Percentiles rank a stretch among this genome's conserved stretches.
Evolutionary conservation across 2,329 filamentous ascomycete species (phyloP).

Genomic region (Stylonectria norvegica): DNA sequence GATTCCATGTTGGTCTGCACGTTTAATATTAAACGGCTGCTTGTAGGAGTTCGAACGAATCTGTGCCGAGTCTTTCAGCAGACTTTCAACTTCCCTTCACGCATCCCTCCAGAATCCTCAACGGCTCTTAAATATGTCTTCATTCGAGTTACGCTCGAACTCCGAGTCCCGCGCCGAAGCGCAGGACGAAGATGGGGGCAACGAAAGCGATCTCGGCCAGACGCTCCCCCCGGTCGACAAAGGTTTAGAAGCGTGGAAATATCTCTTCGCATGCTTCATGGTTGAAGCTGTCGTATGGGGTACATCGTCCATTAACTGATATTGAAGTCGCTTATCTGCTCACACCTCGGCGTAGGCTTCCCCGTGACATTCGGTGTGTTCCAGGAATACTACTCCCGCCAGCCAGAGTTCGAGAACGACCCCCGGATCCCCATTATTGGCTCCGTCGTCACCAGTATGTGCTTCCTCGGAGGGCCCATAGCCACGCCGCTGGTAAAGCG

Average conservation of each 20-base stretch:
- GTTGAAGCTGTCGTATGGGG: constrained; percentile 26
- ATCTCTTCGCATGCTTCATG: constrained; percentile 19
- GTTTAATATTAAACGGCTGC: no score
- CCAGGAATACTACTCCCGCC: constrained; percentile 15
- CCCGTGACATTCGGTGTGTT: constrained; percentile 17
- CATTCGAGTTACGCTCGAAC: background rate
- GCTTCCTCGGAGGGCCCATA: constrained; percentile 14
- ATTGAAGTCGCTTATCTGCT: background rate
- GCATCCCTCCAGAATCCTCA: no score
- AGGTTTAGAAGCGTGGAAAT: constrained; percentile 20
- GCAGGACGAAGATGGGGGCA: constrained; percentile 8
- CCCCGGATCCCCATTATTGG: constrained; percentile 13
- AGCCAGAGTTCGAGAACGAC: constrained; percentile 11
- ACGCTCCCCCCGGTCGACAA: constrained; percentile 18
- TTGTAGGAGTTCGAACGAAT: no score
- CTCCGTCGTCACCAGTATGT: constrained; percentile 14
- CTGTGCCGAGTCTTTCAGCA: no score
- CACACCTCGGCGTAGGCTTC: constrained; percentile 7
- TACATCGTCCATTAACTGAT: background rate
- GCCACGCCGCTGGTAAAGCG: constrained; percentile 13
- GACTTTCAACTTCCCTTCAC: no score
- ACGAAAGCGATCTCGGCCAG: constrained; percentile 11
- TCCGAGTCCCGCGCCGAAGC: background rate
- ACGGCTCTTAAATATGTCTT: no score
- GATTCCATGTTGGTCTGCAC: no score